A percentile compares a stretch with the other conserved stretches of the same genome.
These are phyloP conservation scores for Rubia peregrina DNA, from an alignment of 305 asterid species.

Conservation along the genomic window DNA sequence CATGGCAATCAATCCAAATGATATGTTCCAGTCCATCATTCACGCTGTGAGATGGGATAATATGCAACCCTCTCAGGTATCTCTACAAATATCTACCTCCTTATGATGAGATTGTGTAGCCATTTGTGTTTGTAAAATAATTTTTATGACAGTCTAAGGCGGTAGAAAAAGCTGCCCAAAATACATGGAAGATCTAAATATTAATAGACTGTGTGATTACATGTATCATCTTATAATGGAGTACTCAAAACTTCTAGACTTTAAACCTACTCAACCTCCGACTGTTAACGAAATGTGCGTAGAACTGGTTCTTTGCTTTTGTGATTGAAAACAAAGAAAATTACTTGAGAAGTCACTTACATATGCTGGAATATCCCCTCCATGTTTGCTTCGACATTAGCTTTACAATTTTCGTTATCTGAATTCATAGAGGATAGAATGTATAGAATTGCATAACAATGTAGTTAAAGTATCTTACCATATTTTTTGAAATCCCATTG, in stretches of 20 bases:
- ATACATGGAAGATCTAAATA: slow-evolving; percentile 45
- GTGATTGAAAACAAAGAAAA: slow-evolving; percentile 11
- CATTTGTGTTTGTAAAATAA: background rate
- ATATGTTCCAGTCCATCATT: slow-evolving; percentile 43
- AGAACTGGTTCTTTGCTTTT: slow-evolving; percentile 51
- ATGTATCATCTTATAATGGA: slow-evolving; percentile 52
- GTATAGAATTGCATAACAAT: no score
- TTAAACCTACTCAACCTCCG: slow-evolving; percentile 43
- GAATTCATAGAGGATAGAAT: no score
- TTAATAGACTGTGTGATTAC: slow-evolving; percentile 57
- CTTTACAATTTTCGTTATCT: no score
- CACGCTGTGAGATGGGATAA: slow-evolving; percentile 63
- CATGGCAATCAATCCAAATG: slow-evolving; percentile 32
- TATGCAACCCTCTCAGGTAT: slow-evolving; percentile 39
- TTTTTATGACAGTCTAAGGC: slow-evolving; percentile 39
- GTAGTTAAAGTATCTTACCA: no score
- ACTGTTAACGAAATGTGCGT: slow-evolving; percentile 36
- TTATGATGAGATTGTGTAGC: background rate
- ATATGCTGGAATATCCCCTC: no score
- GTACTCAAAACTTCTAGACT: slow-evolving; percentile 50
- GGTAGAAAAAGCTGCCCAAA: slow-evolving; percentile 56
- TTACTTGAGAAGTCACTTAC: no score
- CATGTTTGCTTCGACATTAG: no score
- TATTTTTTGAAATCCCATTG: no score
- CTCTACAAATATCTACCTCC: background rate